Evolutionary conservation across 257 asterid genomes (phyloP).

Genomic region (Forsythia suspensa): DNA sequence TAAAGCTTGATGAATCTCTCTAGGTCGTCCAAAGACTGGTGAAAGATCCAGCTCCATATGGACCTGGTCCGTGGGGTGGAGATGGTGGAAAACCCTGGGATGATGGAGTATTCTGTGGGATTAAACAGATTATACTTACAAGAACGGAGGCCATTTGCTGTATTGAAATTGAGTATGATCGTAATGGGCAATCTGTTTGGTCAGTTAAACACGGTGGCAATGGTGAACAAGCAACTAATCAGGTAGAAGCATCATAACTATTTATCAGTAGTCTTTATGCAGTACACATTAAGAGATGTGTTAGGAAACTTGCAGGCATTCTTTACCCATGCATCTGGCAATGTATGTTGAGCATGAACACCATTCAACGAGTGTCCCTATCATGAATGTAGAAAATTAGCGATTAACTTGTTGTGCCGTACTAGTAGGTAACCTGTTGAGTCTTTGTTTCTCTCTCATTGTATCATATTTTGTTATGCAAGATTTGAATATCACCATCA

Average conservation of each 20-base stretch:
- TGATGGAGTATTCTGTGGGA: constrained; percentile 79
- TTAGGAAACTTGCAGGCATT: neutral
- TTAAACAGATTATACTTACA: constrained; percentile 59
- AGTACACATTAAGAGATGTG: neutral
- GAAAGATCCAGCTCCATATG: constrained; percentile 70
- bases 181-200: constrained; percentile 87
- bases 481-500: neutral
- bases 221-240: constrained; percentile 45
- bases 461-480: neutral
- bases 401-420: neutral
- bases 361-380: neutral
- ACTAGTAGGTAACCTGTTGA: neutral
- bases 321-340: neutral
- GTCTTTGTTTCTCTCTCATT: neutral
- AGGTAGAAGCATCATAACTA: constrained; percentile 34
- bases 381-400: neutral
- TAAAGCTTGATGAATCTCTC: constrained; percentile 1
- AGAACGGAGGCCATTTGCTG: constrained; percentile 55
- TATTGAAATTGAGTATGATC: constrained; percentile 77
- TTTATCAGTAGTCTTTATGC: neutral
- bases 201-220: constrained; percentile 74
- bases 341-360: neutral
- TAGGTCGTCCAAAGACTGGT: constrained; percentile 45
- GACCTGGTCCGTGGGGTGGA: constrained; percentile 96
- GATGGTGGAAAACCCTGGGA: constrained; percentile 90